Base-by-base conservation (phyloP, 2,329 filamentous ascomycete species). In the Pseudophaeomoniella oleicola region DNA sequence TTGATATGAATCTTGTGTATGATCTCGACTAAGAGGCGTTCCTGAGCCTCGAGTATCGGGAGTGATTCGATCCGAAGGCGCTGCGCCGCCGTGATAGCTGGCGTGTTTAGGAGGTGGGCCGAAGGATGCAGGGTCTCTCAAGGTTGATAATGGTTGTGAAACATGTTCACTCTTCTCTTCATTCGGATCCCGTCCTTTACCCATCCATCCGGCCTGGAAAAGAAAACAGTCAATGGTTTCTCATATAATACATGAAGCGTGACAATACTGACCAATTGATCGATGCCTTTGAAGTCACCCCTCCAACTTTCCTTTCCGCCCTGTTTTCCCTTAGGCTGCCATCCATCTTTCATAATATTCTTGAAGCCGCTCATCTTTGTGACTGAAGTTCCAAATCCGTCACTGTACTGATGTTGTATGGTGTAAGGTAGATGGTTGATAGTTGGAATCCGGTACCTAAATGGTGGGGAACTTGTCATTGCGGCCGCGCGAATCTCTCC, bases 41-140 rank as follows among this genome's bases (percentile, higher is more conserved):
- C 66, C 68, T 31, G 60, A 40, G 4, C 63, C 60, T 17, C 54
- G 53, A 19, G 54, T 49, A 37, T 63, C 55, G 16, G 64, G 57
- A 10, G 64, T 59, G 11, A 62, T 60, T 32, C 64, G 51, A 36
- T 64, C 62, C 18, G 60, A 54, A 11, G 64, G 49, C 3, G 64
- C 58, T 4, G 54, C 56, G 11, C 56, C 58, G 39, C 63, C 58
- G 51, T 69, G 59, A 44, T 66, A 67, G 35, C 64, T 62, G 39
- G 63, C 56, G 42, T 72, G 80, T 48, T 74, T 87, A 1, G 86
- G 86, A 16, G 86, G 86, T 16, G 85, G 83, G 2, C 73, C 84
- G 53, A 93, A 94, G 12, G 75, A 71, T 1, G 72, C 56, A 1
- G 84, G 86, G 52, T 94, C 85, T 52, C 75, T 77, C 18, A 94